Base-by-base conservation (phyloP, 352 stramenopile species). In the Phytophthora parvispora region DNA sequence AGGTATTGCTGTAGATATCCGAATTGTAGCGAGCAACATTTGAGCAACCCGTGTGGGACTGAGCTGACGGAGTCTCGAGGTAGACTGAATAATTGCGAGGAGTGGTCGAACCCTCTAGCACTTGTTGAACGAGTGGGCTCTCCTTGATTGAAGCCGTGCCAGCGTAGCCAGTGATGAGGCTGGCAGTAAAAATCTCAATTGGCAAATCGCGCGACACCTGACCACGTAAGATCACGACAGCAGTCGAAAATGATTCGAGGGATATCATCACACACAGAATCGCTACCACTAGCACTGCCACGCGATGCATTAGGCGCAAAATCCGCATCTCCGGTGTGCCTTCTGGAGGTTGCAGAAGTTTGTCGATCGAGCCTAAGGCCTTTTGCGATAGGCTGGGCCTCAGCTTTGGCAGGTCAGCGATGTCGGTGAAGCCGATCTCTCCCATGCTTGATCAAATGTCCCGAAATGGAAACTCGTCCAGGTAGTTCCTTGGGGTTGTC, bases 111-210 rank as follows among this genome's bases (percentile, higher is more conserved):
- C 60, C 60, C n/a, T 36, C 50, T 5, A 89, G 67, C 2, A 58
- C 54, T 31, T 75, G 5, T 13, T 53, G 53, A 0, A 89, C 56
- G 2, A 86, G 67, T 4, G 66, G 68, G 13, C 78, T 89, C 29
- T 72, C 36, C 15, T 53, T 64, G 7, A 89, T 70, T 2, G 60
- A 77, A 18, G 32, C 49, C 1, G 42, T 65, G 0, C 78, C 78
- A n/a, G 63, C 52, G 29, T 78, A 84, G 0, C 48, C 53, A 24
- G 31, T 43, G 24, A 87, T 84, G 6, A 87, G 63, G 7, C 20
- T 48, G 6, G 70, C 47, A 27, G 53, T 58, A 25, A 58, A 43
- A 13, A 49, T 47, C 24, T 72, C 25, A 10, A 68, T 27, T 15
- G 62, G 62, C 25, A 76, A 63, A 28, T 76, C 45, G 27, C 51